Percentiles rank a stretch among this genome's conserved stretches.
Evolutionary conservation across 495 filamentous ascomycete genomes (phyloP).

Genomic region (Lophiostoma macrostomum): DNA sequence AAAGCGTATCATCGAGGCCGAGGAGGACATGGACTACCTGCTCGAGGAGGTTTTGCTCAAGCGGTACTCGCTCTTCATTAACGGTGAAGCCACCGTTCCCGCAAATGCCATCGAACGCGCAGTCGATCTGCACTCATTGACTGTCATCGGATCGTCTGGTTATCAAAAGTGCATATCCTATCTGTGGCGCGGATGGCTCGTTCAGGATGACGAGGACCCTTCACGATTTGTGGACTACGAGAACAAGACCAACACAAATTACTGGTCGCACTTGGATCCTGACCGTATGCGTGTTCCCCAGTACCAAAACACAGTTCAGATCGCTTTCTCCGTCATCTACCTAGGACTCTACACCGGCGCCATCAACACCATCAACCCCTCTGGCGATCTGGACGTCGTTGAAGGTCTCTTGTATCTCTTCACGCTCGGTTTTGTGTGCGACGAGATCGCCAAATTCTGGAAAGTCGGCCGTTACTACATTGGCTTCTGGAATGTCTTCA

Average conservation of each 20-base stretch:
- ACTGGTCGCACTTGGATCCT: slow-evolving; percentile 81
- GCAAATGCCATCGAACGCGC: slow-evolving; percentile 87
- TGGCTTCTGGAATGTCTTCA: slow-evolving; percentile 95
- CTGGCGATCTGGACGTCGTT: slow-evolving; percentile 76
- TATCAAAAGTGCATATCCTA: slow-evolving; percentile 92
- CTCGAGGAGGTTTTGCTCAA: slow-evolving; percentile 82
- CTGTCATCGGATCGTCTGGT: slow-evolving; percentile 83
- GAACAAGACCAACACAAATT: slow-evolving; percentile 67
- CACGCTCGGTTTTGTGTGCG: slow-evolving; percentile 87
- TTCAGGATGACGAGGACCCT: slow-evolving; percentile 87
- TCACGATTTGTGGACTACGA: slow-evolving; percentile 80
- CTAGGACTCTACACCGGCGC: slow-evolving; percentile 81
- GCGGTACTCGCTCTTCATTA: slow-evolving; percentile 76
- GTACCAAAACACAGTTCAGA: slow-evolving; percentile 88
- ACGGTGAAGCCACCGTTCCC: slow-evolving; percentile 67
- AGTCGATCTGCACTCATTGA: slow-evolving; percentile 85
- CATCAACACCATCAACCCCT: slow-evolving; percentile 84
- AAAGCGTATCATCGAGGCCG: slow-evolving; percentile 86
- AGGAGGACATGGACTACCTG: slow-evolving; percentile 72
- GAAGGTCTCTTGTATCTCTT: slow-evolving; percentile 86
- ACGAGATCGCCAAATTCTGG: slow-evolving; percentile 83
- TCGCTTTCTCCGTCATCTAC: slow-evolving; percentile 78
- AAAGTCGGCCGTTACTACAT: slow-evolving; percentile 88
- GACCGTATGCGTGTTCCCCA: slow-evolving; percentile 87
- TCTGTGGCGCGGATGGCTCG: slow-evolving; percentile 94